Percentiles rank a stretch among this genome's conserved stretches.
These are phyloP conservation scores for Penicillium cinerascens DNA, from an alignment of 495 filamentous ascomycete genomes.

Conservation along the genomic window DNA sequence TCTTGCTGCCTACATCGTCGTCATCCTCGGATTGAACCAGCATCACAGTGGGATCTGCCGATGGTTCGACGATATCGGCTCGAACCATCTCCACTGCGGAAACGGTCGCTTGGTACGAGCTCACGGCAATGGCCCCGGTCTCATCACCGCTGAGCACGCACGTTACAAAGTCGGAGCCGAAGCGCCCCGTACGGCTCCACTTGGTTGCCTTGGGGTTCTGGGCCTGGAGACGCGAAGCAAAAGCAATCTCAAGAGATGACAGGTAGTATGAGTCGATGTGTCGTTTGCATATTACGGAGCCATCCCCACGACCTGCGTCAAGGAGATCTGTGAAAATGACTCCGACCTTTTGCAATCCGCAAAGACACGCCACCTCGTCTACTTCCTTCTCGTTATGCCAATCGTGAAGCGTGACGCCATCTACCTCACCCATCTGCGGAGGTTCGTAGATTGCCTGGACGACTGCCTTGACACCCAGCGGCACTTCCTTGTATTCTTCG, in stretches of 20 bases:
- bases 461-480: conserved; percentile 90
- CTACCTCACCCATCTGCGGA: conserved; percentile 85
- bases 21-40: conserved; percentile 90
- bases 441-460: conserved; percentile 98
- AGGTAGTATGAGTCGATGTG: conserved; percentile 95
- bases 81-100: conserved; percentile 95
- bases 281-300: conserved; percentile 87
- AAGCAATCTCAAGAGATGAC: conserved; percentile 86
- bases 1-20: conserved; percentile 62
- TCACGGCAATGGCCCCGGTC: conserved; percentile 79
- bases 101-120: conserved; percentile 91
- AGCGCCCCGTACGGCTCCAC: conserved; percentile 93
- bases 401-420: conserved; percentile 80
- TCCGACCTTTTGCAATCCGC: conserved; percentile 85
- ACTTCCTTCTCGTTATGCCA: conserved; percentile 87
- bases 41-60: conserved; percentile 89
- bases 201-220: conserved; percentile 87
- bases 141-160: conserved; percentile 93
- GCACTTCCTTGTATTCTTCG: conserved; percentile 87
- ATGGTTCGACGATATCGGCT: conserved; percentile 92
- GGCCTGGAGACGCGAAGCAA: conserved; percentile 83
- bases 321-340: conserved; percentile 94
- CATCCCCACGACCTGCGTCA: conserved; percentile 75
- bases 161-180: conserved; percentile 96
- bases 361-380: conserved; percentile 75